Percentiles rank a stretch among this genome's conserved stretches.
Evolutionary conservation across 1,139 yeast species (phyloP).

Genomic region (Petasospora rhodanensis): DNA sequence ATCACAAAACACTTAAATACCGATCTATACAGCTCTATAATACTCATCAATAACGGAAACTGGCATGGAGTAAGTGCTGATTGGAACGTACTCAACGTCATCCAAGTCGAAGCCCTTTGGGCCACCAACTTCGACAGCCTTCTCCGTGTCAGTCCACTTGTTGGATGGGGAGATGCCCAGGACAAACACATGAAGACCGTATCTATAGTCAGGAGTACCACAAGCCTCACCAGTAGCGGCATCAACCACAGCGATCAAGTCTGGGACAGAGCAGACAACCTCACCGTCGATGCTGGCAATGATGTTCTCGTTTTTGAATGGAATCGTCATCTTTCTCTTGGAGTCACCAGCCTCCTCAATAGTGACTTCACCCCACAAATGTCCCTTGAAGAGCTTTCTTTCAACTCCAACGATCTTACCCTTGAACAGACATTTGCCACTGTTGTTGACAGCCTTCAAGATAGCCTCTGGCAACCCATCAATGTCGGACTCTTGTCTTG

Average conservation of each 20-base stretch:
- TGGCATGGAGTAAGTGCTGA: conserved; percentile 32
- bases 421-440: conserved; percentile 33
- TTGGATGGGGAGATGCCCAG: conserved; percentile 36
- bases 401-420: conserved; percentile 44
- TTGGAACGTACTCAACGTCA: conserved; percentile 32
- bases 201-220: conserved; percentile 42
- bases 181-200: conserved; percentile 39
- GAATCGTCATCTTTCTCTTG: conserved; percentile 28
- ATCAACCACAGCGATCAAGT: conserved; percentile 39
- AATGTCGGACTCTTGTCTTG: conserved; percentile 33
- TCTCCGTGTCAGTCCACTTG: conserved; percentile 34
- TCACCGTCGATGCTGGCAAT: conserved; percentile 27
- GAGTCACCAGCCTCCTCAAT: conserved; percentile 24
- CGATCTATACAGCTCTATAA: background rate
- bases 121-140: conserved; percentile 38
- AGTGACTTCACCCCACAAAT: conserved; percentile 42
- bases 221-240: conserved; percentile 38
- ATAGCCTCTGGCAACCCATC: conserved; percentile 34
- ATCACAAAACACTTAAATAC: too few species aligned
- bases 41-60: conserved; percentile 26
- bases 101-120: conserved; percentile 33
- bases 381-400: conserved; percentile 38
- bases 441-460: conserved; percentile 37
- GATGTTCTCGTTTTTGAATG: conserved; percentile 43
- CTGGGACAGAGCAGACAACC: conserved; percentile 39